Base-by-base conservation (phyloP, 495 filamentous ascomycete species). In the Podospora conica region DNA sequence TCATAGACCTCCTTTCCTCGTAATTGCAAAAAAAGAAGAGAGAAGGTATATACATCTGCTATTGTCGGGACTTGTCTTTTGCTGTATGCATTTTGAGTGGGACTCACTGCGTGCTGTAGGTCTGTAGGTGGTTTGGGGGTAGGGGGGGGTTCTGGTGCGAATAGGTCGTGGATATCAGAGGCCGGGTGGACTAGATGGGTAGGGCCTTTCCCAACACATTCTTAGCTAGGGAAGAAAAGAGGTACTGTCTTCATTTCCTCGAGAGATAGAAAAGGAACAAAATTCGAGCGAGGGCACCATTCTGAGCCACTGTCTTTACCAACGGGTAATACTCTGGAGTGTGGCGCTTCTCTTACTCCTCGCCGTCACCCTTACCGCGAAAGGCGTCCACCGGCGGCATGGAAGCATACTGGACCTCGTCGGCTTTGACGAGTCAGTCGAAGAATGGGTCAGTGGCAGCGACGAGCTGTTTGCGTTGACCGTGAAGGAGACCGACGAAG, bases 281-380 rank as follows among this genome's bases (percentile, higher is more conserved):
- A 23, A 23, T 69, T 58, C 55, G 77, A 65, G 66, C 77, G 62
- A 66, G 75, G 66, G 65, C 76, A 9, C 60, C n/a, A n/a, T 81
- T 9, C 33, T 80, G 27, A 71, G 75, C 11, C 76, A 80, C 55
- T 80, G 76, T 58, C 65, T 80, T 6, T 81, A 80, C 61, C 74
- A 79, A 54, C 71, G 79, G 61, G 73, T 81, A 2, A 66, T 80
- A 24, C 68, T 80, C 73, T 81, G 79, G 80, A 72, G 63, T 25
- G 33, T 74, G 25, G 65, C 73, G 3, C 23, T 69, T 8, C 59
- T 81, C 20, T 18, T 71, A 10, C 20, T 82, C 10, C 55, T 79
- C 1, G 69, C 67, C 12, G 9, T 57, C 69, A 1, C 60, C 78
- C 22, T 76, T 73, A 58, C 70, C 69, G 12, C 55, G 53, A 15